Percentiles rank a stretch among this genome's conserved stretches.
Evolutionary conservation across 2,329 filamentous ascomycete genomes (phyloP).

Genomic region (Fusarium falciforme): DNA sequence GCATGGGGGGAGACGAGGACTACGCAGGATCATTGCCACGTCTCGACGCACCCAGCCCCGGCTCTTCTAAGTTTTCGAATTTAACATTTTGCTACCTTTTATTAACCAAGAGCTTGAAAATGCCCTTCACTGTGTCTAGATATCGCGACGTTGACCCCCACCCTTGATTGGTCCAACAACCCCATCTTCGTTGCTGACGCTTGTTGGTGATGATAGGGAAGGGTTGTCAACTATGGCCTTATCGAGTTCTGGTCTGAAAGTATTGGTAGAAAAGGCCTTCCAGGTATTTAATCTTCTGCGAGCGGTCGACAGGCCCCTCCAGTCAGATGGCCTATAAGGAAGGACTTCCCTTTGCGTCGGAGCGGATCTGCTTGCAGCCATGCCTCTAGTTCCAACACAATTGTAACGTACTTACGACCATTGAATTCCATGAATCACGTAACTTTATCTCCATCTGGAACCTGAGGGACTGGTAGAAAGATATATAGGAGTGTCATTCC

Average conservation of each 20-base stretch:
- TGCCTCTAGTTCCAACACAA: background rate
- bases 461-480: background rate
- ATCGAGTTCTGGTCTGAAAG: background rate
- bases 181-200: background rate
- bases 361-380: background rate
- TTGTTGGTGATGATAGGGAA: background rate
- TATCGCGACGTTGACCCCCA: background rate
- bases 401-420: too few species aligned
- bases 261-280: background rate
- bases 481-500: background rate
- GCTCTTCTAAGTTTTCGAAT: background rate
- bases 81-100: background rate
- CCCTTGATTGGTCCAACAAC: background rate
- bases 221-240: background rate
- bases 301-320: too few species aligned
- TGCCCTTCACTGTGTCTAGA: background rate
- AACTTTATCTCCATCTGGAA: background rate
- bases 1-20: background rate
- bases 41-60: background rate
- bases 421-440: background rate
- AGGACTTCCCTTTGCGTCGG: background rate
- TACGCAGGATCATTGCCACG: background rate
- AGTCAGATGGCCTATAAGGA: too few species aligned
- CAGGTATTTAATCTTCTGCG: background rate
- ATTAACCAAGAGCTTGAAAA: background rate